phyloP scores from a whole-genome alignment of 768 basidiomycete species.

The Botryobasidium botryosum region DNA sequence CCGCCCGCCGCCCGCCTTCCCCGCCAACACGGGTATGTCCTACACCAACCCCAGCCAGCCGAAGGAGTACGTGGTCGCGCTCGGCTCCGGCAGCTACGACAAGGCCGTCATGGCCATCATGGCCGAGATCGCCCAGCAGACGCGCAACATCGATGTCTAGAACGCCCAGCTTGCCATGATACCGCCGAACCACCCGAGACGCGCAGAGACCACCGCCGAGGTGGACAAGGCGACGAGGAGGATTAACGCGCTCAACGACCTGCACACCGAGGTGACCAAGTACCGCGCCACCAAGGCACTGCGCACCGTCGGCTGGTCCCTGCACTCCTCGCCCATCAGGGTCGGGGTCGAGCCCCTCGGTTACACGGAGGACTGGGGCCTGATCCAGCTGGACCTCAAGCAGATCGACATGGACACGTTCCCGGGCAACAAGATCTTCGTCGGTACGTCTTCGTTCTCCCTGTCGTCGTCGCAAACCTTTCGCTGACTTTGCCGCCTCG shows the following conservation, averaged over 20 bases:
- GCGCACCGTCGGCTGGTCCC: no score
- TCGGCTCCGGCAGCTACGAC: slow-evolving; percentile 17
- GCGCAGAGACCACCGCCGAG: slow-evolving; percentile 10
- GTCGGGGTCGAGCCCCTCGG: neutral
- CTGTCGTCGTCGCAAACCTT: no score
- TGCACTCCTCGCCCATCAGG: slow-evolving; percentile 1
- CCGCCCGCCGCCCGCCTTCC: slow-evolving; percentile 18
- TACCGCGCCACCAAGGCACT: neutral
- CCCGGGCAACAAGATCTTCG: slow-evolving; percentile 18
- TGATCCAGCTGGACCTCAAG: slow-evolving; percentile 16
- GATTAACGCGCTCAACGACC: slow-evolving; percentile 15
- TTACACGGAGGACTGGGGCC: slow-evolving; percentile 15
- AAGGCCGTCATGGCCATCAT: slow-evolving; percentile 19
- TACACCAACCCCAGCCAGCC: slow-evolving; percentile 14
- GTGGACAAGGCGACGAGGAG: slow-evolving; percentile 13
- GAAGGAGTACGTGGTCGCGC: slow-evolving; percentile 21
- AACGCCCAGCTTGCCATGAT: slow-evolving; percentile 14
- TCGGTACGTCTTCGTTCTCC: no score
- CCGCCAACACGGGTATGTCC: slow-evolving; percentile 14
- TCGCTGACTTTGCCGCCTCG: no score
- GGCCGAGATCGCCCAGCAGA: slow-evolving; percentile 14
- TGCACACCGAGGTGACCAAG: neutral
- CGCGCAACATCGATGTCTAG: slow-evolving; percentile 15
- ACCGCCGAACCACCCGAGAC: slow-evolving; percentile 12
- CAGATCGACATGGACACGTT: slow-evolving; percentile 19